Evolutionary conservation across 345 rosid species (phyloP).

Genomic region (Psidium guajava): DNA sequence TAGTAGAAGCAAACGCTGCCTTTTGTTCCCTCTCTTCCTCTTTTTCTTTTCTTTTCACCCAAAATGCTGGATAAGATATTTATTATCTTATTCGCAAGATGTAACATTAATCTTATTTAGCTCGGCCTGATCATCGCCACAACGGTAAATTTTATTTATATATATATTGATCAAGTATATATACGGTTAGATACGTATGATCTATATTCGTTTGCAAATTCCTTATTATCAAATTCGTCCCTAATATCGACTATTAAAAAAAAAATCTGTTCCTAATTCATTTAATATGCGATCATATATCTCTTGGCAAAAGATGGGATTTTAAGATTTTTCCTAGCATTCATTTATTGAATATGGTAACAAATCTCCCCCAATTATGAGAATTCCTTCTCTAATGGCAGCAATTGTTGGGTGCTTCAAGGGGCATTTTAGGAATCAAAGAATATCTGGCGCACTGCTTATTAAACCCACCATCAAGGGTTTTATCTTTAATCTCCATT

Average conservation of each 20-base stretch:
- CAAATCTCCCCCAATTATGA: not conserved
- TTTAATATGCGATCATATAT: not conserved
- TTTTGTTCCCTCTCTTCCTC: not conserved
- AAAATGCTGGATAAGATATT: no score
- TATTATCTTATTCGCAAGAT: no score
- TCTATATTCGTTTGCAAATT: not conserved
- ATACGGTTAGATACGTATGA: not conserved
- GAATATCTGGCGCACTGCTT: not conserved
- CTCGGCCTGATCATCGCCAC: not conserved
- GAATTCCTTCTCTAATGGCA: not conserved
- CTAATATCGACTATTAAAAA: no score
- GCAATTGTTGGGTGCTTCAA: not conserved
- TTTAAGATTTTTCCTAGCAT: not conserved
- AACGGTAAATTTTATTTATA: not conserved
- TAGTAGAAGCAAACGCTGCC: not conserved
- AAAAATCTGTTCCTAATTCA: not conserved
- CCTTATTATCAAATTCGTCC: not conserved
- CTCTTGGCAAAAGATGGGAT: accelerated
- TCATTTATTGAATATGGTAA: not conserved
- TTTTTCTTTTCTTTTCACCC: not conserved
- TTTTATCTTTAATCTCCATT: not conserved
- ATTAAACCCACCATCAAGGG: not conserved
- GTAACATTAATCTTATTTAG: not conserved
- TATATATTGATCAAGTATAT: not conserved
- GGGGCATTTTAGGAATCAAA: not conserved